Conservation (phyloP, 75 land plant genomes). For the Isoetes taiwanensis region DNA sequence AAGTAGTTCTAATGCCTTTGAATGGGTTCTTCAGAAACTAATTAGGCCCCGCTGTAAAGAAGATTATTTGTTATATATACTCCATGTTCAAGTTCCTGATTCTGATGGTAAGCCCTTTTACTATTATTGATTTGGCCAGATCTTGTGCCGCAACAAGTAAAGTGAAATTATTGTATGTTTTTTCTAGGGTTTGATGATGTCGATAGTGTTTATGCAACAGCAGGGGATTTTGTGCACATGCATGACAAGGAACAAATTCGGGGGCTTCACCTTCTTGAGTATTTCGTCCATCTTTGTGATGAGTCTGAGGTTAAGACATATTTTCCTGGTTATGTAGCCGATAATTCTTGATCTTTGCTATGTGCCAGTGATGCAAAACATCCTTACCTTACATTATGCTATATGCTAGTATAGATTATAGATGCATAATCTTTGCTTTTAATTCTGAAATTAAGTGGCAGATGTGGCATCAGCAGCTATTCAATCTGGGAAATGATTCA, state of each 20-base stretch:
- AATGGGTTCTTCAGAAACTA: conserved; percentile 62
- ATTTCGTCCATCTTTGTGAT: conserved; percentile 52
- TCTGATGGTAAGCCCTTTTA: conserved; percentile 58
- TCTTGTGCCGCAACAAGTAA: no score
- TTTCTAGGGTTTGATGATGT: conserved; percentile 55
- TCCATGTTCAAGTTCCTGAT: conserved; percentile 76
- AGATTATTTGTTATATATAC: conserved; percentile 53
- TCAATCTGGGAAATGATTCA: no score
- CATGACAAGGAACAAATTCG: conserved; percentile 27
- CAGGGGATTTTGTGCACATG: conserved; percentile 45
- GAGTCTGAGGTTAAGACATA: conserved; percentile 79
- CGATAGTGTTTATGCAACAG: conserved; percentile 69
- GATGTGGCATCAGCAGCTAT: no score
- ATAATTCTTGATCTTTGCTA: no score
- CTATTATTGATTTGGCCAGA: no score
- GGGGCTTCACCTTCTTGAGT: conserved; percentile 62
- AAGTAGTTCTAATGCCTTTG: conserved; percentile 65
- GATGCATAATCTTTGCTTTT: no score
- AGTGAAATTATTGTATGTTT: no score
- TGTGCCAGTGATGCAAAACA: no score
- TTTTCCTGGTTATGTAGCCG: no score
- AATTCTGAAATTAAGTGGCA: no score
- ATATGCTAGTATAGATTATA: no score
- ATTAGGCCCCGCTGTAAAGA: conserved; percentile 33
- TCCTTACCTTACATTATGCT: no score